Base-by-base conservation (phyloP, 2,329 filamentous ascomycete genomes). In the Fusarium beomiforme region DNA sequence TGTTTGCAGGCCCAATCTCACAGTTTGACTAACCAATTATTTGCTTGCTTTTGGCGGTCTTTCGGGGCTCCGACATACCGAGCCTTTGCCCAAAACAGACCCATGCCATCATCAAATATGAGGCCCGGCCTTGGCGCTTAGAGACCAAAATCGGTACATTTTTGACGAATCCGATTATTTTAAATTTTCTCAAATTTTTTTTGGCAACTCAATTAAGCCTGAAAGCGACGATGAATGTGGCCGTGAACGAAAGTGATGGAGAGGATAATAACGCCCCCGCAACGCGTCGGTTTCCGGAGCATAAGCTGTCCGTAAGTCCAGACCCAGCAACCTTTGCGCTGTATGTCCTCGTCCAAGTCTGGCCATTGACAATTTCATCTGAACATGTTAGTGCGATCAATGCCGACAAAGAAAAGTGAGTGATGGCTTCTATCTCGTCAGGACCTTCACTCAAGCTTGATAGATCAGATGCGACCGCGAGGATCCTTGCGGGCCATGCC, bases 381-480 rank as follows among this genome's bases (percentile, higher is more conserved):
- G 21, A 12, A 55, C 16, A 11, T 19, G 1, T 1, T 34, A 64
- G 61, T 64, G 59, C 17, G 61, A 64, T 14, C 47, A 64, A 3
- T 64, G 61, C 13, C 34, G 61, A 19, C 59, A 64, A 31, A 19
- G 61, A 23, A 64, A 64, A 41, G 61, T 57, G 14, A 7, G 17
- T 2, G 2, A 36, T 1, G 3, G 7, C 2, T 7, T 50, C 3
- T 2, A 29, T 37, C 8, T 24, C 16, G 8, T 2, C 5, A 29
- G 12, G 16, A 3, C 19, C 21, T 36, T 6, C 11, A 37, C 19
- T 36, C 1, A 36, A 1, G 5, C 7, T 12, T 12, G 7, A 4
- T 26, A 64, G 61, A 29, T 64, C 12, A 64, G 64, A 43, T 64
- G 61, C 5, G 61, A 64, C 17, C 61, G 61, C 2, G 41, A n/a